Conservation (phyloP, 2,329 filamentous ascomycete genomes). For the Massarina eburnea region DNA sequence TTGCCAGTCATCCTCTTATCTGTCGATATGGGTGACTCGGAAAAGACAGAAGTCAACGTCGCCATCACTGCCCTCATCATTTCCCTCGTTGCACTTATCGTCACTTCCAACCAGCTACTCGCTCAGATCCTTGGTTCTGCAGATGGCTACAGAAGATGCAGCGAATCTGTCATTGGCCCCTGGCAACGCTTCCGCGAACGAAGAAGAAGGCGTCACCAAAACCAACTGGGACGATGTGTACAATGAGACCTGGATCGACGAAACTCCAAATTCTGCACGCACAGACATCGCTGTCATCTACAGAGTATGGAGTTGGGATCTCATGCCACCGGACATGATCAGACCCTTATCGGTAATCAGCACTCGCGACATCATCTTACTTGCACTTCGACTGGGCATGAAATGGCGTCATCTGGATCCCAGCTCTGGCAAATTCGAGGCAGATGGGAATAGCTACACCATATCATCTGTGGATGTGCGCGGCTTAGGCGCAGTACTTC, state of each 20-base stretch:
- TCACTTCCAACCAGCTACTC: constrained; percentile 6
- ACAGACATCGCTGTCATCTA: constrained; percentile 10
- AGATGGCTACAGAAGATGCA: constrained; percentile 9
- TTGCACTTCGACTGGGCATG: constrained; percentile 9
- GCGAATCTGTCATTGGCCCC: constrained; percentile 7
- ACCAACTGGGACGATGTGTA: background rate
- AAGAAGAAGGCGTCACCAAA: constrained; percentile 4
- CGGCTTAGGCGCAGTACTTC: constrained; percentile 9
- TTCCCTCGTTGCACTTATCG: constrained; percentile 6
- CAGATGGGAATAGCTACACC: constrained; percentile 9
- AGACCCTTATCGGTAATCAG: constrained; percentile 6
- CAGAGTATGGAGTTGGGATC: constrained; percentile 8
- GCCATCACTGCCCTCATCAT: constrained; percentile 8
- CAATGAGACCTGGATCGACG: constrained; percentile 1
- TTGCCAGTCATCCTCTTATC: background rate
- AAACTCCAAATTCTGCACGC: background rate
- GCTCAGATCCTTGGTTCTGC: constrained; percentile 7
- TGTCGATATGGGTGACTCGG: constrained; percentile 1
- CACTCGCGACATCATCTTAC: constrained; percentile 5
- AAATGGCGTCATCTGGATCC: constrained; percentile 6
- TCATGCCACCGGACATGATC: constrained; percentile 10
- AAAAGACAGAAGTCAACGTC: constrained; percentile 1
- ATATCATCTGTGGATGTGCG: constrained; percentile 2
- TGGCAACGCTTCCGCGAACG: constrained; percentile 7
- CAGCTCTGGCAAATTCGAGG: constrained; percentile 8